Evolutionary conservation across 2,329 filamentous ascomycete genomes (phyloP).

Genomic region (Neopestalotiopsis clavispora): DNA sequence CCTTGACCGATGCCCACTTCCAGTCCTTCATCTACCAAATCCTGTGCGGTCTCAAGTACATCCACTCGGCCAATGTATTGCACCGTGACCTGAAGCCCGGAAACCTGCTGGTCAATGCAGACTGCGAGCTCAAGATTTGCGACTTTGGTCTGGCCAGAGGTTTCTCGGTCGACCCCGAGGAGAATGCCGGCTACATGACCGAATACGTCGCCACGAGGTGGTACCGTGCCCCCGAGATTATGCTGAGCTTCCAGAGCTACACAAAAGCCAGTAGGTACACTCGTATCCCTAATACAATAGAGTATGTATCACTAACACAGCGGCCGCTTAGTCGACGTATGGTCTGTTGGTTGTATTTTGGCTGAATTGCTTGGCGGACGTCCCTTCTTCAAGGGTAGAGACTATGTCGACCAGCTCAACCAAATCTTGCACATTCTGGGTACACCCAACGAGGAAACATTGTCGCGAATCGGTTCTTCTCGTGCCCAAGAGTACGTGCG

Average conservation of each 20-base stretch:
- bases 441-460: slow-evolving; percentile 93
- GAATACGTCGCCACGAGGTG: slow-evolving; percentile 98
- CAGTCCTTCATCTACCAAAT: slow-evolving; percentile 99
- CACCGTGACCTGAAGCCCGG: slow-evolving; percentile 97
- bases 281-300: not conserved
- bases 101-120: slow-evolving; percentile 96
- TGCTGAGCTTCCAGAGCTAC: slow-evolving; percentile 99
- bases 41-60: slow-evolving; percentile 97
- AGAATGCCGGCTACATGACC: slow-evolving; percentile 99
- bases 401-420: slow-evolving; percentile 99
- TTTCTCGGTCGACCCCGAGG: slow-evolving; percentile 95
- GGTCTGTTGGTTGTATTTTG: slow-evolving; percentile 98
- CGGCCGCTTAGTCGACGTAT: slow-evolving; percentile 81
- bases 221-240: slow-evolving; percentile 95
- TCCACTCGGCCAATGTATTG: slow-evolving; percentile 96
- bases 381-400: slow-evolving; percentile 98
- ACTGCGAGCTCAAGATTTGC: slow-evolving; percentile 99
- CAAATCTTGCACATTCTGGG: slow-evolving; percentile 98
- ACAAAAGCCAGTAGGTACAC: slow-evolving; percentile 94
- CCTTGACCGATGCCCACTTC: slow-evolving; percentile 97
- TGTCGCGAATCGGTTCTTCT: slow-evolving; percentile 91
- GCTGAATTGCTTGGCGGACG: slow-evolving; percentile 94
- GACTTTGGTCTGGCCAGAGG: slow-evolving; percentile 96
- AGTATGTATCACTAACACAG: not conserved
- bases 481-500: slow-evolving; percentile 98